Evolutionary conservation across 1,284 basidiomycete species (phyloP).

Genomic region (Mycosarcoma maydis): DNA sequence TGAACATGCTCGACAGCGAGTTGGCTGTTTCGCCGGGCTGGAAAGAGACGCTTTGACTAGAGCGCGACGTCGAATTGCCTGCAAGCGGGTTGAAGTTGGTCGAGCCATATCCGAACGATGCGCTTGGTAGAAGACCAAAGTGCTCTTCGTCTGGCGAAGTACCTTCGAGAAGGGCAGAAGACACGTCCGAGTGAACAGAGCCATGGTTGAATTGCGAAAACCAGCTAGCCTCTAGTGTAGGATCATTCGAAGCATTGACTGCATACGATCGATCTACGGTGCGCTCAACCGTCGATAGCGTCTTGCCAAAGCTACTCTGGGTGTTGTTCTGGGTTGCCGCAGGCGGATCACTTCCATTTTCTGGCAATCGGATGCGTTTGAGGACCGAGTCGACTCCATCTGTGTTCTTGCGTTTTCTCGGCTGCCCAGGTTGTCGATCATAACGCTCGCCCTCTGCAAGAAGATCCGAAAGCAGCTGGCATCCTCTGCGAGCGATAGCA

Average conservation of each 20-base stretch:
- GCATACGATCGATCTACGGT: neutral
- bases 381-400: constrained; percentile 33
- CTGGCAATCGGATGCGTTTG: constrained; percentile 34
- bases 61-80: constrained; percentile 33
- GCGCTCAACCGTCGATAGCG: neutral
- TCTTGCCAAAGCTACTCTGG: neutral
- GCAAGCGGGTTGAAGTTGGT: constrained; percentile 42
- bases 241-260: constrained; percentile 2
- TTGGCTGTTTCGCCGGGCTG: constrained; percentile 28
- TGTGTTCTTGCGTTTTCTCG: constrained; percentile 26
- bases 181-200: constrained; percentile 28
- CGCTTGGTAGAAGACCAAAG: constrained; percentile 7
- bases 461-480: constrained; percentile 38
- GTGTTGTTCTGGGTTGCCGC: neutral
- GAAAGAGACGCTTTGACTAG: constrained; percentile 11
- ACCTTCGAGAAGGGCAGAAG: constrained; percentile 26
- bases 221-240: constrained; percentile 30
- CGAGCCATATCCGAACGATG: constrained; percentile 37
- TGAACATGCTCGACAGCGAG: constrained; percentile 40
- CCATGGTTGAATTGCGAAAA: constrained; percentile 33
- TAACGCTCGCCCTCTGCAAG: constrained; percentile 34
- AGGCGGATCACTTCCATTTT: constrained; percentile 9
- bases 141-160: constrained; percentile 25
- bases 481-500: constrained; percentile 46
- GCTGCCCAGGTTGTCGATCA: constrained; percentile 15